Percentiles rank a stretch among this genome's conserved stretches.
phyloP scores from a whole-genome alignment of 176 grass and related monocot genomes.

The Triticum dicoccoides region DNA sequence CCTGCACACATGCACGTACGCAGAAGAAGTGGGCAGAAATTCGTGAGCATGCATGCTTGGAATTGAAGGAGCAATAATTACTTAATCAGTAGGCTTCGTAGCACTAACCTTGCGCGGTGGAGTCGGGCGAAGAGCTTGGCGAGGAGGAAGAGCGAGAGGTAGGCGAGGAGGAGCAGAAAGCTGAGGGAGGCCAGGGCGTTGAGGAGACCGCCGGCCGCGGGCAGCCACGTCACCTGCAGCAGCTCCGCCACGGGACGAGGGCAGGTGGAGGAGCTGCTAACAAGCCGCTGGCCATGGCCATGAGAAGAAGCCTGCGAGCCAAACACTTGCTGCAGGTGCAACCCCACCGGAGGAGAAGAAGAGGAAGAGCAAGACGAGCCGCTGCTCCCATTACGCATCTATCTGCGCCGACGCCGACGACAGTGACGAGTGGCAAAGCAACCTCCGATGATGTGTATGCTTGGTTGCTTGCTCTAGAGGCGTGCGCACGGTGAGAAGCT shows the following conservation, averaged over 20 bases:
- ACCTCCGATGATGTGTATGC: background rate
- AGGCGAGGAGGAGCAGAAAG: slow-evolving; percentile 48
- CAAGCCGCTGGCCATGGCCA: slow-evolving; percentile 40
- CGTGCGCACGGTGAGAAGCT: too few relatives aligned
- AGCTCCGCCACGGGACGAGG: background rate
- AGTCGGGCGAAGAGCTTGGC: slow-evolving; percentile 59
- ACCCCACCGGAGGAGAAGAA: slow-evolving; percentile 11
- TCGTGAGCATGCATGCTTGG: background rate
- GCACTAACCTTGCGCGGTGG: slow-evolving; percentile 26
- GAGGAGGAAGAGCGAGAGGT: slow-evolving; percentile 66
- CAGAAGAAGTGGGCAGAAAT: too few relatives aligned
- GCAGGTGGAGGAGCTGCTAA: background rate
- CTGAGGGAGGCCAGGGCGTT: slow-evolving; percentile 36
- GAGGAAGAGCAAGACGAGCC: background rate
- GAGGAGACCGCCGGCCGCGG: slow-evolving; percentile 3
- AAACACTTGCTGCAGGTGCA: slow-evolving; percentile 29
- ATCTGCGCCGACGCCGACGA: background rate
- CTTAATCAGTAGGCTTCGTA: background rate
- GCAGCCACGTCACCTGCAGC: slow-evolving; percentile 30
- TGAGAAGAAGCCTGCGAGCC: slow-evolving; percentile 46
- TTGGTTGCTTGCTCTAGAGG: slow-evolving; percentile 10
- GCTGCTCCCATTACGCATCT: slow-evolving; percentile 57
- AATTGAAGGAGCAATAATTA: background rate
- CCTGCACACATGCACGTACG: background rate
- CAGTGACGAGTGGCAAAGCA: background rate